A percentile compares a stretch with the other conserved stretches of the same genome.
phyloP scores from a whole-genome alignment of 2,329 filamentous ascomycete genomes.

The Fusarium subtropicale region DNA sequence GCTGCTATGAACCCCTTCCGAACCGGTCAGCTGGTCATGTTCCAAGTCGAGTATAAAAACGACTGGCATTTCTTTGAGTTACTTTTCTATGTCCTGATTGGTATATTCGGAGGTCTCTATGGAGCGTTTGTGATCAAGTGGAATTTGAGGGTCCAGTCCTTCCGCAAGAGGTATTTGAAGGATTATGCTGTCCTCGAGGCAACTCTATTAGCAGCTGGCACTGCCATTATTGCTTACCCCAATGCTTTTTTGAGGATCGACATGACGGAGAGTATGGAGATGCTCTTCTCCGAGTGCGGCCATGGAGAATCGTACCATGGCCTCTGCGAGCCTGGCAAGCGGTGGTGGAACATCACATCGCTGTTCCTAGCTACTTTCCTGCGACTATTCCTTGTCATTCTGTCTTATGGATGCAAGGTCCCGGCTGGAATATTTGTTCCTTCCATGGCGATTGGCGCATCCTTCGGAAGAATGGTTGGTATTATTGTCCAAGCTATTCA shows the following conservation, averaged over 20 bases:
- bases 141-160: slow-evolving; percentile 91
- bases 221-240: slow-evolving; percentile 94
- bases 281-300: slow-evolving; percentile 93
- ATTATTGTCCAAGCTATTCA: slow-evolving; percentile 92
- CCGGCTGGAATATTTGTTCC: slow-evolving; percentile 98
- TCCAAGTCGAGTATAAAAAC: slow-evolving; percentile 94
- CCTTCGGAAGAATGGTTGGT: slow-evolving; percentile 92
- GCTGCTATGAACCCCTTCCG: slow-evolving; percentile 98
- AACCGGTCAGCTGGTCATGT: slow-evolving; percentile 98
- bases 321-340: slow-evolving; percentile 82
- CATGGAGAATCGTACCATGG: slow-evolving; percentile 88
- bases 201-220: slow-evolving; percentile 82
- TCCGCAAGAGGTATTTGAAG: slow-evolving; percentile 90
- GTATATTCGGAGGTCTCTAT: slow-evolving; percentile 93
- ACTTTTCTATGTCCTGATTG: slow-evolving; percentile 90
- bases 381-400: slow-evolving; percentile 86
- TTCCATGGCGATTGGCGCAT: slow-evolving; percentile 96
- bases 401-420: slow-evolving; percentile 98
- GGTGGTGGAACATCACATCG: slow-evolving; percentile 82
- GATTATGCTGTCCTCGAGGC: slow-evolving; percentile 89
- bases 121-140: slow-evolving; percentile 98
- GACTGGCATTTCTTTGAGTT: slow-evolving; percentile 98
- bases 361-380: slow-evolving; percentile 83
- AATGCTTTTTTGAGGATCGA: slow-evolving; percentile 96
- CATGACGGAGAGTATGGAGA: slow-evolving; percentile 99